Evolutionary conservation across 352 stramenopile genomes (phyloP).

Genomic region (Globisporangium canariense): DNA sequence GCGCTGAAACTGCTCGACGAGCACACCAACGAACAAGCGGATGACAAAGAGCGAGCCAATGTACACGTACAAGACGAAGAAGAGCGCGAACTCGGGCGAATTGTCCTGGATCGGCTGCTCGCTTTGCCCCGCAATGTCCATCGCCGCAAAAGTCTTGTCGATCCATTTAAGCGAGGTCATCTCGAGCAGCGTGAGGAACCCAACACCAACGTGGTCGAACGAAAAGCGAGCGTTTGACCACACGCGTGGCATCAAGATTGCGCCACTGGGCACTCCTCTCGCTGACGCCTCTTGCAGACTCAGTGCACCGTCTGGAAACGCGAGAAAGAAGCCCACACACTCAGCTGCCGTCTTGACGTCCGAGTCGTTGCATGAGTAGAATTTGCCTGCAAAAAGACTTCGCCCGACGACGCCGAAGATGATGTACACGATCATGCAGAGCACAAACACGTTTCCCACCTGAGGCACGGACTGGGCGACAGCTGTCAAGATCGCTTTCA

Average conservation of each 20-base stretch:
- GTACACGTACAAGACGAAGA: slow-evolving; percentile 78
- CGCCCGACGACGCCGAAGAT: slow-evolving; percentile 72
- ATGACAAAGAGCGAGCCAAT: slow-evolving; percentile 77
- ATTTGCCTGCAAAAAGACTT: slow-evolving; percentile 59
- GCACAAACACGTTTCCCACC: slow-evolving; percentile 66
- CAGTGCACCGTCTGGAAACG: slow-evolving; percentile 43
- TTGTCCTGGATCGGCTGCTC: slow-evolving; percentile 51
- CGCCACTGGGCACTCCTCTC: slow-evolving; percentile 27
- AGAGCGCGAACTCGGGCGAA: slow-evolving; percentile 43
- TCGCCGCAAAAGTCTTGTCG: slow-evolving; percentile 71
- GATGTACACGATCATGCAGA: slow-evolving; percentile 76
- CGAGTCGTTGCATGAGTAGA: slow-evolving; percentile 67
- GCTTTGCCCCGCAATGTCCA: slow-evolving; percentile 55
- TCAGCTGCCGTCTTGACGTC: slow-evolving; percentile 28
- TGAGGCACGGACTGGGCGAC: slow-evolving; percentile 68
- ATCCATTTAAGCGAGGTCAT: slow-evolving; percentile 84
- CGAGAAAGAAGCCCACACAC: slow-evolving; percentile 58
- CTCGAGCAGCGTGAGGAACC: slow-evolving; percentile 64
- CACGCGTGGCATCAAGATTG: slow-evolving; percentile 52
- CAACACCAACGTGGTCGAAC: slow-evolving; percentile 71
- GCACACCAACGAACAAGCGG: slow-evolving; percentile 71
- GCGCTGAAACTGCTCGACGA: slow-evolving; percentile 81
- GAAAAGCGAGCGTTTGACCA: slow-evolving; percentile 72
- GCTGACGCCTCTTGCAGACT: slow-evolving; percentile 48
- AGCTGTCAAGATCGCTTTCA: slow-evolving; percentile 69